phyloP scores from a whole-genome alignment of 495 filamentous ascomycete species.

The Sphaerosporella brunnea region DNA sequence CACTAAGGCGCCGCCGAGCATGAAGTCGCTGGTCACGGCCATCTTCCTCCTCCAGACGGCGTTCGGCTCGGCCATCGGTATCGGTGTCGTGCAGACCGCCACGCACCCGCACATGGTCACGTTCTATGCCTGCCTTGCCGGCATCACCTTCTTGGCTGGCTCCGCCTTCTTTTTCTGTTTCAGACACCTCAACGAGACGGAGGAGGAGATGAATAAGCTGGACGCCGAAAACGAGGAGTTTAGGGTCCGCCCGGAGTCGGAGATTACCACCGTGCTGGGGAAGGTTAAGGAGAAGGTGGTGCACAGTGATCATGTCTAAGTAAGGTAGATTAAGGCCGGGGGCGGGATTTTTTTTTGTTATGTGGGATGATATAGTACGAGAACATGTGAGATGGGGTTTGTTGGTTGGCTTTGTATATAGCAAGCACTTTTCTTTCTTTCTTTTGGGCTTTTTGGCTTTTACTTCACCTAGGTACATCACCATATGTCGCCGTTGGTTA shows the following conservation, averaged over 20 bases:
- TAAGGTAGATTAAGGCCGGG: too few species aligned
- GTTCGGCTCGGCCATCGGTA: slow-evolving; percentile 22
- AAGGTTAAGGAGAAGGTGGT: too few species aligned
- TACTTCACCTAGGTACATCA: too few species aligned
- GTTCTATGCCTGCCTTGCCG: slow-evolving; percentile 37
- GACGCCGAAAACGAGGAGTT: slow-evolving; percentile 25
- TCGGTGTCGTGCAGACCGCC: slow-evolving; percentile 30
- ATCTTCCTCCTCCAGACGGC: slow-evolving; percentile 29
- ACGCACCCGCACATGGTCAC: slow-evolving; percentile 34
- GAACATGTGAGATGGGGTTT: too few species aligned
- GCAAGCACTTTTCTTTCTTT: too few species aligned
- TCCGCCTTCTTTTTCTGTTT: slow-evolving; percentile 35
- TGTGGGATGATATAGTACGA: too few species aligned
- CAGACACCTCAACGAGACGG: slow-evolving; percentile 30
- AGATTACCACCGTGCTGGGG: too few species aligned
- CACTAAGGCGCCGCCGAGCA: slow-evolving; percentile 29
- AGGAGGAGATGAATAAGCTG: slow-evolving; percentile 28
- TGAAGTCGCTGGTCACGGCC: slow-evolving; percentile 31
- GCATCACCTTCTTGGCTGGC: slow-evolving; percentile 32
- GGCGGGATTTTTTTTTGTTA: too few species aligned
- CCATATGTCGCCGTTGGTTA: too few species aligned
- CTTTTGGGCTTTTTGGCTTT: too few species aligned
- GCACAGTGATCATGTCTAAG: too few species aligned
- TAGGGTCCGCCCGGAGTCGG: background rate
- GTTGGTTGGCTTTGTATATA: too few species aligned